These are phyloP conservation scores for Skeletonema costatum DNA, from an alignment of 108 stramenopile genomes.

Conservation along the genomic window DNA sequence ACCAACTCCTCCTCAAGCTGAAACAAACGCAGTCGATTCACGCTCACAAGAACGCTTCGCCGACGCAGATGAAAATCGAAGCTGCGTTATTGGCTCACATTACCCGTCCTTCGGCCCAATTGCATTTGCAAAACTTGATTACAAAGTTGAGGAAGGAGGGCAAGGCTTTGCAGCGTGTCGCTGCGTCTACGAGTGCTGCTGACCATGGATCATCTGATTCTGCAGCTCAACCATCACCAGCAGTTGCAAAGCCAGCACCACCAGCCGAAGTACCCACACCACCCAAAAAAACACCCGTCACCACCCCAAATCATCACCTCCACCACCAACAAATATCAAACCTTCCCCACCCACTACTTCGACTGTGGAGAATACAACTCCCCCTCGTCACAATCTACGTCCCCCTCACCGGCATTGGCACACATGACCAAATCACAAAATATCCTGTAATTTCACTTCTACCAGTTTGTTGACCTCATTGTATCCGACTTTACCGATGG, in stretches of 20 bases:
- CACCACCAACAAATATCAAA: conserved; percentile 46
- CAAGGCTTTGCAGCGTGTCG: conserved; percentile 62
- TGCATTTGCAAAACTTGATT: conserved; percentile 73
- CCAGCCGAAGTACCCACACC: neutral
- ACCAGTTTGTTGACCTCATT: conserved; percentile 78
- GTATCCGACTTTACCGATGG: conserved; percentile 67
- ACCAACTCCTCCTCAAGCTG: neutral
- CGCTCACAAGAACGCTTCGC: conserved; percentile 69
- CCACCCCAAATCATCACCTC: conserved; percentile 2
- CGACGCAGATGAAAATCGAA: conserved; percentile 85
- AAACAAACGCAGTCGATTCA: conserved; percentile 11
- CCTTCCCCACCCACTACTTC: conserved; percentile 75
- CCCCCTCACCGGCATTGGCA: conserved; percentile 60
- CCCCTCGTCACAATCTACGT: conserved; percentile 77
- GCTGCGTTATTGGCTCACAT: conserved; percentile 31
- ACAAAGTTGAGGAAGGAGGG: conserved; percentile 73
- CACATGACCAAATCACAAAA: conserved; percentile 56
- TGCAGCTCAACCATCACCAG: neutral
- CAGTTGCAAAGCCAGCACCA: neutral
- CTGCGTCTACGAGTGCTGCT: conserved; percentile 4
- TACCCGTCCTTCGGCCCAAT: conserved; percentile 61
- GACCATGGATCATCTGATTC: neutral
- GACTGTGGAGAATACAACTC: conserved; percentile 81
- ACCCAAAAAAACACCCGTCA: conserved; percentile 14
- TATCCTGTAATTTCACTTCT: conserved; percentile 63